Conservation (phyloP, 2,329 filamentous ascomycete species). For the Venturia carpophila region DNA sequence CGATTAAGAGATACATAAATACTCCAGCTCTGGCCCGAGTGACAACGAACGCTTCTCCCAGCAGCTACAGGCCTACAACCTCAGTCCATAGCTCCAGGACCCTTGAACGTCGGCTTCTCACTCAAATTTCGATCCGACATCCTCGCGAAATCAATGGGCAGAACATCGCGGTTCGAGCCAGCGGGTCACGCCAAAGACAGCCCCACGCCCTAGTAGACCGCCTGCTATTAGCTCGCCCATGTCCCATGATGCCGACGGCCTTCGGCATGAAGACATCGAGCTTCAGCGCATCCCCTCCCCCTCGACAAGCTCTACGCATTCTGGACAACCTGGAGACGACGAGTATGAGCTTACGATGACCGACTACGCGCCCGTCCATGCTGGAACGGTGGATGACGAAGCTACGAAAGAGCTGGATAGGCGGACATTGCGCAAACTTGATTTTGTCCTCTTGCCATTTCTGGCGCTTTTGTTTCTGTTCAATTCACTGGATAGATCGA, state of each 20-base stretch:
- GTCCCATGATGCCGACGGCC: not conserved
- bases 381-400: slow-evolving; percentile 2
- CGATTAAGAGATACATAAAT: not conserved
- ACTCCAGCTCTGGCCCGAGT: not conserved
- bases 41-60: not conserved
- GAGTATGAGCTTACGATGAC: slow-evolving; percentile 2
- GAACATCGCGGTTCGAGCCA: not conserved
- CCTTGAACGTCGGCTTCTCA: not conserved
- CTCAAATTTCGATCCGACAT: not conserved
- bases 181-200: not conserved
- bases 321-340: not conserved
- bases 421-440: slow-evolving; percentile 41
- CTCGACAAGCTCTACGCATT: not conserved
- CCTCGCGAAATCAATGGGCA: not conserved
- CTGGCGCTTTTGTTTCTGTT: slow-evolving; percentile 45
- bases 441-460: slow-evolving; percentile 44
- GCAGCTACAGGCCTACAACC: not conserved
- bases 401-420: slow-evolving; percentile 14
- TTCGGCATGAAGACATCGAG: slow-evolving; percentile 1
- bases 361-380: not conserved
- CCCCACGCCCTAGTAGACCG: not conserved
- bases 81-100: not conserved
- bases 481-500: slow-evolving; percentile 46
- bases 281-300: slow-evolving; percentile 9
- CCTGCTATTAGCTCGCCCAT: not conserved